Evolutionary conservation across 1,139 yeast genomes (phyloP), one percentile per base, ranked within the genome.

Genomic region (Casaregolazyma lundiana): DNA sequence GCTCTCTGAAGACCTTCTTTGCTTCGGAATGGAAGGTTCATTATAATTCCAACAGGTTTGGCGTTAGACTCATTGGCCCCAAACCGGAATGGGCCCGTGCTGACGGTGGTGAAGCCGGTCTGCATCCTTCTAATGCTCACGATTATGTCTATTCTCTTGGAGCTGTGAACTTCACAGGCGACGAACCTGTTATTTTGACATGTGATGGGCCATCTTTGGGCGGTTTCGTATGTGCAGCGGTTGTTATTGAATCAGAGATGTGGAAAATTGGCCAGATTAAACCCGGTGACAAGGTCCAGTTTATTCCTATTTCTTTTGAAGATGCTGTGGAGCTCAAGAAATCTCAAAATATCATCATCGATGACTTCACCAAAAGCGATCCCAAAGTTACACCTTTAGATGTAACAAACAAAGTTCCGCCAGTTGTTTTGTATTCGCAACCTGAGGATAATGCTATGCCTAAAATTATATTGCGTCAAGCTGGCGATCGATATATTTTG

Each of bases 61-160:
- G 97, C 64, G 95, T 92, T 38, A 79, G 97, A 64, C 73, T 92
- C 57, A 81, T 86, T 54, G 98, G 97, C 42, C 97, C 97, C 50
- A 90, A 89, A 66, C 98, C 97, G 6, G 76, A 78, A 62, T 92
- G 97, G 97, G 96, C 97, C 7, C 80, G 97, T 70, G 66, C 76
- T n/a, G 96, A 89, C 66, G 98, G 97, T 68, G 98, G 97, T 48
- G 96, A 89, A 63, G 97, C 95, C 51, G 98, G 98, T 49, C 73
- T 90, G 62, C 98, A 92, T 70, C 98, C 98, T 46, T 89, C 97
- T 15, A 92, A 92, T 68, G 92, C 96, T 41, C 97, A 90, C 64
- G 98, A 92, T 70, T 92, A 92, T 63, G 97, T 90, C 45, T 92
- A 92, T 66, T 87, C 97, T 1, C 72, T 90, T 51, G 97, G 98